phyloP scores from a whole-genome alignment of 129 eudicot genomes.

The Artemisia tridentata region DNA sequence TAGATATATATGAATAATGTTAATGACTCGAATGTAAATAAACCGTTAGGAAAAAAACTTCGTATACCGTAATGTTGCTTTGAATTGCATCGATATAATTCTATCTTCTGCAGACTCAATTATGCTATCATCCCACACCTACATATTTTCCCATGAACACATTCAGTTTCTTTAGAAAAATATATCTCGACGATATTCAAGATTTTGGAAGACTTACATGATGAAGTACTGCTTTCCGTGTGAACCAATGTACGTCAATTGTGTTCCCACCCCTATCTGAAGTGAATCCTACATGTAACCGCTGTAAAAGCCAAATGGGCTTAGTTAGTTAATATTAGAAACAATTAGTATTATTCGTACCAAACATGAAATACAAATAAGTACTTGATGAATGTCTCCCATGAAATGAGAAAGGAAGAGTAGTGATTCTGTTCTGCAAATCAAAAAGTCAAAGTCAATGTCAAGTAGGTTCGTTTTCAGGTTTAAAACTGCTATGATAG shows the following conservation, averaged over 20 bases:
- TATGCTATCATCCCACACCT: constrained; percentile 90
- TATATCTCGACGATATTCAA: too few relatives aligned
- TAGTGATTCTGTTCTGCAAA: constrained; percentile 73
- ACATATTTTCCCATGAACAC: neutral
- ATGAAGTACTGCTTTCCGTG: constrained; percentile 77
- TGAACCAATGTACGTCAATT: constrained; percentile 82
- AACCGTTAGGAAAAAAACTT: too few relatives aligned
- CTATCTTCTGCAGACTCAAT: constrained; percentile 73
- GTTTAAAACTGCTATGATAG: neutral
- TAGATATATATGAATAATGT: too few relatives aligned
- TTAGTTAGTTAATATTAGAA: neutral
- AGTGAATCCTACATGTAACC: constrained; percentile 83
- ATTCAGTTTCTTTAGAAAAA: neutral
- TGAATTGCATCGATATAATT: constrained; percentile 55
- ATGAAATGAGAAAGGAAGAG: constrained; percentile 84
- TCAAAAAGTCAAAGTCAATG: neutral
- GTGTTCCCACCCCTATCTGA: constrained; percentile 86
- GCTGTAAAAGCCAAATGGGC: constrained; percentile 44
- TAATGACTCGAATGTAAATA: too few relatives aligned
- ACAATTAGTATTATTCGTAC: neutral
- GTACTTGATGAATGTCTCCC: constrained; percentile 95
- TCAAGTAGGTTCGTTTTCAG: neutral
- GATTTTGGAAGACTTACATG: constrained; percentile 47
- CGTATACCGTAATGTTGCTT: constrained; percentile 69
- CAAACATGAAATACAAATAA: neutral